phyloP scores from a whole-genome alignment of 2,329 filamentous ascomycete species.

The Polychaeton citri region DNA sequence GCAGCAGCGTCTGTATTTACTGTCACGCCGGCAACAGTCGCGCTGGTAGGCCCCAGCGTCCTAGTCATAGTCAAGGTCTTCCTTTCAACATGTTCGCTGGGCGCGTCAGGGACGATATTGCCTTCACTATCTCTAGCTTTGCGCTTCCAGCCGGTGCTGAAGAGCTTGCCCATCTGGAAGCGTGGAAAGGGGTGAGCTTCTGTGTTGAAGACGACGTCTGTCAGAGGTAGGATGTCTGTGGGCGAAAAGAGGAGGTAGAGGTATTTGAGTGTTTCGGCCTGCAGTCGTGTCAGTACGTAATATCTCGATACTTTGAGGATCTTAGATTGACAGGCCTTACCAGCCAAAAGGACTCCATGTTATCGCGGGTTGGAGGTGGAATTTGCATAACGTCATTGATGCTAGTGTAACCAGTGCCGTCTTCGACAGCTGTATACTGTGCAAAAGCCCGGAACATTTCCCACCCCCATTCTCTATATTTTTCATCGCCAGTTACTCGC shows the following conservation, averaged over 20 bases:
- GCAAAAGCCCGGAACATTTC: constrained; percentile 93
- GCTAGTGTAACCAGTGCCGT: constrained; percentile 70
- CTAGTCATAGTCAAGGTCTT: neutral
- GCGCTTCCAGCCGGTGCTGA: constrained; percentile 69
- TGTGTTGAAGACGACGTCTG: constrained; percentile 86
- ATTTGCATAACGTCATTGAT: constrained; percentile 60
- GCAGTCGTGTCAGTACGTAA: constrained; percentile 1
- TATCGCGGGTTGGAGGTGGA: constrained; percentile 61
- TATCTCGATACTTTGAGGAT: neutral
- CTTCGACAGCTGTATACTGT: constrained; percentile 66
- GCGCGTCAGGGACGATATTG: constrained; percentile 7
- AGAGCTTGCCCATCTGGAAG: constrained; percentile 67
- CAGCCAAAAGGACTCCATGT: constrained; percentile 99
- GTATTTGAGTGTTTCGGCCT: constrained; percentile 96
- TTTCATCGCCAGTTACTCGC: constrained; percentile 81
- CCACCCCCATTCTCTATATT: constrained; percentile 95
- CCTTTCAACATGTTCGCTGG: neutral
- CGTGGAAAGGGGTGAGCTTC: constrained; percentile 84
- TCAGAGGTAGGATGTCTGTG: constrained; percentile 67
- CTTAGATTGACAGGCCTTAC: constrained; percentile 44
- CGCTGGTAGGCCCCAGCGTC: neutral
- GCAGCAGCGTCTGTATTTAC: neutral
- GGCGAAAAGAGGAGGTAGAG: constrained; percentile 90
- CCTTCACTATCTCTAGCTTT: constrained; percentile 40
- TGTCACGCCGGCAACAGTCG: neutral